Percentiles rank a stretch among this genome's conserved stretches.
These are phyloP conservation scores for Puccinia coronata DNA, from an alignment of 1,284 basidiomycete species.

Conservation along the genomic window DNA sequence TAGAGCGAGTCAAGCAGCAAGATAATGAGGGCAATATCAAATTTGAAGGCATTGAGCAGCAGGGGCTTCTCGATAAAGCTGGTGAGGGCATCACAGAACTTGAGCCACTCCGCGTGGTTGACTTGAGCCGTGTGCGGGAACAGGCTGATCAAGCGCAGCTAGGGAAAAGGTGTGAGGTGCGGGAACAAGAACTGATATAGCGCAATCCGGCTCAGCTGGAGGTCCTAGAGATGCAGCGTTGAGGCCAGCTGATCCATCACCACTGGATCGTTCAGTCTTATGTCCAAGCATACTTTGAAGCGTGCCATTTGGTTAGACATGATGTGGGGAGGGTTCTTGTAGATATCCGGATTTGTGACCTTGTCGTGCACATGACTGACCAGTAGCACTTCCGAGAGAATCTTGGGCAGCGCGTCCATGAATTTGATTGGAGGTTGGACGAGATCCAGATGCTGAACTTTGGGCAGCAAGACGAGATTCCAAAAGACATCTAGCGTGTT, in stretches of 20 bases:
- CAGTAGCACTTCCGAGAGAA: not conserved
- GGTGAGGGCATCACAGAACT: not conserved
- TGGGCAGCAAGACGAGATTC: not conserved
- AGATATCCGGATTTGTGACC: not conserved
- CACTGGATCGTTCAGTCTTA: not conserved
- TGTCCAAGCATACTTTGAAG: slow-evolving; percentile 4
- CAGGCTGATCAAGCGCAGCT: slow-evolving; percentile 3
- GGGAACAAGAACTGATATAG: not conserved
- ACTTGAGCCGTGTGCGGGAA: not conserved
- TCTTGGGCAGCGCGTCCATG: not conserved
- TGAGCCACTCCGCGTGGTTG: not conserved
- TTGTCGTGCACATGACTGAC: not conserved
- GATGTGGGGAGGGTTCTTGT: not conserved
- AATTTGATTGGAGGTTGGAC: slow-evolving; percentile 11
- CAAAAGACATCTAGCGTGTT: not conserved
- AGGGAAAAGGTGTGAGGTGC: not conserved
- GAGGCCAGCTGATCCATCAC: not conserved
- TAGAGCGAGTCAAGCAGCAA: slow-evolving; percentile 14
- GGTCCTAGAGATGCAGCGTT: not conserved
- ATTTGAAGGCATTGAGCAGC: not conserved
- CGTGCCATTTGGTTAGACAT: not conserved
- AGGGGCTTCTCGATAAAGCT: not conserved
- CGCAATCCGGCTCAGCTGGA: not conserved
- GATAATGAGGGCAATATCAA: slow-evolving; percentile 10
- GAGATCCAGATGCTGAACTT: not conserved